A percentile compares a stretch with the other conserved stretches of the same genome.
phyloP scores from a whole-genome alignment of 1,284 basidiomycete species.

The Heliocybe sulcata region DNA sequence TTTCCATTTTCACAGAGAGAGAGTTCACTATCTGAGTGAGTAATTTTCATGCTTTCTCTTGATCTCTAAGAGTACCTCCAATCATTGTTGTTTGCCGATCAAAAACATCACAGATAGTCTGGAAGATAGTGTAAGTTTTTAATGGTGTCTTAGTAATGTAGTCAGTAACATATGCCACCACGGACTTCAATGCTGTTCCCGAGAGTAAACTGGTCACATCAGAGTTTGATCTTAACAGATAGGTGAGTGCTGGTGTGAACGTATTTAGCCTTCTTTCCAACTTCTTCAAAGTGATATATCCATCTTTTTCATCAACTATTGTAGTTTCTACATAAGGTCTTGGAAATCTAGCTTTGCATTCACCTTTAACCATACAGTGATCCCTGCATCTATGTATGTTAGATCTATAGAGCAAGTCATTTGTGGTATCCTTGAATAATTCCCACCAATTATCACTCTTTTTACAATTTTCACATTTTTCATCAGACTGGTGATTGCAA shows the following conservation, averaged over 20 bases:
- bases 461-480: neutral
- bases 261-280: constrained; percentile 26
- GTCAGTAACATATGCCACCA: constrained; percentile 29
- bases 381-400: neutral
- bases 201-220: constrained; percentile 27
- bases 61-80: constrained; percentile 1
- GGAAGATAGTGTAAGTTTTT: constrained; percentile 27
- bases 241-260: constrained; percentile 20
- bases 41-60: constrained; percentile 15
- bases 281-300: constrained; percentile 24
- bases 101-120: constrained; percentile 20
- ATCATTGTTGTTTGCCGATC: constrained; percentile 15
- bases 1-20: constrained; percentile 4
- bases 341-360: constrained; percentile 21
- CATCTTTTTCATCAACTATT: constrained; percentile 17
- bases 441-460: neutral
- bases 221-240: constrained; percentile 26
- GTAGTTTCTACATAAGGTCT: constrained; percentile 12
- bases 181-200: constrained; percentile 27
- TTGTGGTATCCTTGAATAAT: neutral
- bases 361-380: neutral
- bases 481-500: constrained; percentile 3
- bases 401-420: neutral
- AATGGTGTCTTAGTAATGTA: constrained; percentile 29
- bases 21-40: neutral